Percentiles rank a stretch among this genome's conserved stretches.
Conservation (phyloP, 2,329 filamentous ascomycete genomes). For the Exophiala calicioides region DNA sequence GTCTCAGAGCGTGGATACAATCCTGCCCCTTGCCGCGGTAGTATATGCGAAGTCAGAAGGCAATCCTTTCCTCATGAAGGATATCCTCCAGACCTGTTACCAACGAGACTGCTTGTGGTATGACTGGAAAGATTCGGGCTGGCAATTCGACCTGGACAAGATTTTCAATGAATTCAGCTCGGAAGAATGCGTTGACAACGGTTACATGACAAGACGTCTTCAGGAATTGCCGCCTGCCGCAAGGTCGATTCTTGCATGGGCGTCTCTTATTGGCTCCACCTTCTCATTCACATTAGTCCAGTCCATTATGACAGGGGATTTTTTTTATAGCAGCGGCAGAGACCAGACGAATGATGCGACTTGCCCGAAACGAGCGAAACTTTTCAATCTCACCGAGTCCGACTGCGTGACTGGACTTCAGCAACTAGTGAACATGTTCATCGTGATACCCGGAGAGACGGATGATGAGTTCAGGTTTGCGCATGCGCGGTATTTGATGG, state of each 20-base stretch:
- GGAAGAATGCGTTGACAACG: slow-evolving; percentile 76
- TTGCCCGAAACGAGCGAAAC: slow-evolving; percentile 43
- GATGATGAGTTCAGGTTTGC: slow-evolving; percentile 87
- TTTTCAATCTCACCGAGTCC: slow-evolving; percentile 62
- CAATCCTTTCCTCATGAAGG: slow-evolving; percentile 87
- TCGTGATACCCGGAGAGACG: slow-evolving; percentile 77
- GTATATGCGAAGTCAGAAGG: slow-evolving; percentile 86
- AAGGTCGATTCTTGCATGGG: slow-evolving; percentile 83
- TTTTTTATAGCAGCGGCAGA: slow-evolving; percentile 54
- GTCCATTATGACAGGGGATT: slow-evolving; percentile 73
- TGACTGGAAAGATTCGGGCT: slow-evolving; percentile 77
- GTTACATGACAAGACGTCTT: slow-evolving; percentile 77
- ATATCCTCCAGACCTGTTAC: slow-evolving; percentile 86
- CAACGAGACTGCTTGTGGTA: slow-evolving; percentile 88
- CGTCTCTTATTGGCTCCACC: slow-evolving; percentile 74
- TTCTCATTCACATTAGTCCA: slow-evolving; percentile 84
- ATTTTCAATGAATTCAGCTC: slow-evolving; percentile 85
- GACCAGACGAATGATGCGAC: slow-evolving; percentile 40
- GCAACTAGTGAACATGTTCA: slow-evolving; percentile 73
- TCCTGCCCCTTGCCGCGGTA: slow-evolving; percentile 76
- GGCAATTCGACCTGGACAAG: slow-evolving; percentile 82
- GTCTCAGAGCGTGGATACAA: slow-evolving; percentile 69
- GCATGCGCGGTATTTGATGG: slow-evolving; percentile 83
- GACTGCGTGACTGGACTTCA: slow-evolving; percentile 80
- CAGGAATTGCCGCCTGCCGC: slow-evolving; percentile 72